phyloP scores from a whole-genome alignment of 2,329 filamentous ascomycete species.

The Reticulascus tulasneorum region DNA sequence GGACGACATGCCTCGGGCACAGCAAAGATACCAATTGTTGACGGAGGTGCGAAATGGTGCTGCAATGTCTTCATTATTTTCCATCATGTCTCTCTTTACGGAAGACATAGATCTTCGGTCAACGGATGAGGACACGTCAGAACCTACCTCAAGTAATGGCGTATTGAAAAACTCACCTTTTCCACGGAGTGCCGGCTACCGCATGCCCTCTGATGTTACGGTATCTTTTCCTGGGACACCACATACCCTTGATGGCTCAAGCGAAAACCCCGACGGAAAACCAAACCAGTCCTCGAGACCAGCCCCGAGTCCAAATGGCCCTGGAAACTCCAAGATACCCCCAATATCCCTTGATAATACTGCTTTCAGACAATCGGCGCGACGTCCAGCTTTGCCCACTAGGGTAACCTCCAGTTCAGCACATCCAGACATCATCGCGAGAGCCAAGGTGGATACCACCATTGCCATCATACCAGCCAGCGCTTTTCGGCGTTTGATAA shows the following conservation, averaged over 20 bases:
- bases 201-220: constrained; percentile 12
- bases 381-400: constrained; percentile 37
- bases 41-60: constrained; percentile 98
- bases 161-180: constrained; percentile 8
- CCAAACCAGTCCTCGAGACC: constrained; percentile 9
- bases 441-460: constrained; percentile 92
- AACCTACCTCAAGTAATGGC: constrained; percentile 11
- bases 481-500: constrained; percentile 86
- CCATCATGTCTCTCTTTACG: constrained; percentile 93
- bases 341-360: constrained; percentile 58
- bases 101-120: constrained; percentile 83
- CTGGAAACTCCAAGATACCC: constrained; percentile 54
- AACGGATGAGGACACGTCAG: constrained; percentile 53
- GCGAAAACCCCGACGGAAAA: constrained; percentile 5
- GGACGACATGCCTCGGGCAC: constrained; percentile 52
- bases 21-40: constrained; percentile 88
- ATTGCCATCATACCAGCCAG: constrained; percentile 98
- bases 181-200: constrained; percentile 6
- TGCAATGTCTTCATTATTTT: constrained; percentile 97
- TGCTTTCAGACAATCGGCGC: constrained; percentile 10
- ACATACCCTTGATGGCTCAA: constrained; percentile 1
- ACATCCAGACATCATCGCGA: constrained; percentile 95
- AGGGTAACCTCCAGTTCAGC: constrained; percentile 65
- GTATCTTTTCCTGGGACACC: constrained; percentile 12
- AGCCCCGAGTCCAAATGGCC: constrained; percentile 5